Percentiles rank a stretch among this genome's conserved stretches.
phyloP scores from a whole-genome alignment of 495 filamentous ascomycete species.

The Aspergillus diversus region DNA sequence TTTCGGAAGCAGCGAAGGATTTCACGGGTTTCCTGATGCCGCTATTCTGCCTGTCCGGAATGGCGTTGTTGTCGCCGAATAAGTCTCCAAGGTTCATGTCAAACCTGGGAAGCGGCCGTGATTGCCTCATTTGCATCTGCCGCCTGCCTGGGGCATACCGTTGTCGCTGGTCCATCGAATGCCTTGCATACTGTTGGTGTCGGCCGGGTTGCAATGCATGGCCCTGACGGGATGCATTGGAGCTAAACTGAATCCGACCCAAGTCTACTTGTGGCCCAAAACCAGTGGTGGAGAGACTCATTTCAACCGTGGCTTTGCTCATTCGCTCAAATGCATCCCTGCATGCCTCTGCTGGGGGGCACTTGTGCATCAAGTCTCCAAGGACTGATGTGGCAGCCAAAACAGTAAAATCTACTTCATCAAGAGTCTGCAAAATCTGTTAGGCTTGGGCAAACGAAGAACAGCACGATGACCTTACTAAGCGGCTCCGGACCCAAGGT shows the following conservation, averaged over 20 bases:
- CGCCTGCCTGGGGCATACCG: conserved; percentile 34
- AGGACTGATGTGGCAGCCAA: conserved; percentile 92
- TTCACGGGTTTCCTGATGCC: conserved; percentile 22
- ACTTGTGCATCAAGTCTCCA: conserved; percentile 74
- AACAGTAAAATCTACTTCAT: conserved; percentile 95
- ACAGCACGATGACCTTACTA: conserved; percentile 59
- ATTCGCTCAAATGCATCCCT: conserved; percentile 94
- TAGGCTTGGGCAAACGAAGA: not conserved
- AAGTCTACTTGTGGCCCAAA: conserved; percentile 63
- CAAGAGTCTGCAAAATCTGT: conserved; percentile 65
- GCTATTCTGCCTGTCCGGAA: conserved; percentile 31
- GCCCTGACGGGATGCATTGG: conserved; percentile 18
- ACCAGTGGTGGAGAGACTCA: conserved; percentile 82
- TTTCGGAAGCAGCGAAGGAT: conserved; percentile 33
- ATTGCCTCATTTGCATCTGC: conserved; percentile 31
- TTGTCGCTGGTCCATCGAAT: conserved; percentile 33
- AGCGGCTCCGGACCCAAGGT: conserved; percentile 75
- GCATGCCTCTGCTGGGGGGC: conserved; percentile 81
- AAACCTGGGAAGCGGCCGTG: conserved; percentile 56
- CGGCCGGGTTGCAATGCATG: conserved; percentile 29
- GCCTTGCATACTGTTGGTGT: conserved; percentile 24
- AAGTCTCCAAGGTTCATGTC: conserved; percentile 68
- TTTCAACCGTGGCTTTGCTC: conserved; percentile 90
- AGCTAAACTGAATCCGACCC: conserved; percentile 23
- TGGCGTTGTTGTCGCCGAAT: conserved; percentile 35